phyloP scores from a whole-genome alignment of 768 basidiomycete species.

The Rhizopogon vinicolor region DNA sequence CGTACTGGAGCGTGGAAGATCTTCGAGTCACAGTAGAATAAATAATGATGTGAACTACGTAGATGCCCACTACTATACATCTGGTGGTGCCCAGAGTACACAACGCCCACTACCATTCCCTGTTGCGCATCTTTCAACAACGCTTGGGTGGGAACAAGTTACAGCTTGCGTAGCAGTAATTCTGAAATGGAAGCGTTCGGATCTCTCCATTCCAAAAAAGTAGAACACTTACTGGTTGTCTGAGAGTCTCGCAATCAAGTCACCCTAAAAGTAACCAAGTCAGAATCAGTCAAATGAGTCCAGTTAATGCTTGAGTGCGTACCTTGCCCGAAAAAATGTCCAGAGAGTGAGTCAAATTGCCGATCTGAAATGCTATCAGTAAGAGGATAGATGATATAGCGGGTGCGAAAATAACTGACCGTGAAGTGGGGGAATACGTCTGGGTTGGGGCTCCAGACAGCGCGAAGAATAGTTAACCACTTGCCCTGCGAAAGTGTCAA shows the following conservation, averaged over 20 bases:
- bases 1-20: too few species aligned
- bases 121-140: slow-evolving; percentile 69
- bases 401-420: slow-evolving; percentile 34
- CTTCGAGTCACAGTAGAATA: background rate
- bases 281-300: background rate
- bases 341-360: slow-evolving; percentile 73
- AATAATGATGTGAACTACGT: background rate
- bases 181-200: slow-evolving; percentile 28
- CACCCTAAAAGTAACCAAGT: slow-evolving; percentile 43
- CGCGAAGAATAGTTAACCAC: slow-evolving; percentile 76
- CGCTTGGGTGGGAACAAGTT: slow-evolving; percentile 77
- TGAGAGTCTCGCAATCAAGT: slow-evolving; percentile 57
- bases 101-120: slow-evolving; percentile 81
- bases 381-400: background rate
- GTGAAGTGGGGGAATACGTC: slow-evolving; percentile 83
- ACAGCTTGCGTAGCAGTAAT: slow-evolving; percentile 87
- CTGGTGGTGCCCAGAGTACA: slow-evolving; percentile 66
- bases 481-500: slow-evolving; percentile 48
- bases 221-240: slow-evolving; percentile 47
- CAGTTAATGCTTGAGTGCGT: background rate
- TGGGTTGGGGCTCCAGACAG: slow-evolving; percentile 76
- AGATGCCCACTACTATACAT: slow-evolving; percentile 6
- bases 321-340: slow-evolving; percentile 75
- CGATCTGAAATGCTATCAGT: slow-evolving; percentile 43
- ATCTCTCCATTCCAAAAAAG: background rate